Percentiles rank a stretch among this genome's conserved stretches.
phyloP scores from a whole-genome alignment of 164 flowering plant species.

The Litsea cubeba region DNA sequence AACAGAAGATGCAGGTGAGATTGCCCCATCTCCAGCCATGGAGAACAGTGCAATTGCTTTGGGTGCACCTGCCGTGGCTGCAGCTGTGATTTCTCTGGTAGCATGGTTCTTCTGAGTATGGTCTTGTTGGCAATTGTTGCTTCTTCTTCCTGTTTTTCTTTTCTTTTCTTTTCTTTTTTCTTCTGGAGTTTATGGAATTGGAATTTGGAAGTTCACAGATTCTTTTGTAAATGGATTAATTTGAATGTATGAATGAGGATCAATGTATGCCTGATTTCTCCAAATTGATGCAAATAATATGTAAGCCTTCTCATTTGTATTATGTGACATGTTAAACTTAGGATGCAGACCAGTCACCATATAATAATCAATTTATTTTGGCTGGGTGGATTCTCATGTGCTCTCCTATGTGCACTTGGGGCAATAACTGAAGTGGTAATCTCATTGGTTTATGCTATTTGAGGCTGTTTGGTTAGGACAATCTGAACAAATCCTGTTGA shows the following conservation, averaged over 20 bases:
- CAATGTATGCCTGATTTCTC: background rate
- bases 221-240: background rate
- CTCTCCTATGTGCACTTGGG: no score
- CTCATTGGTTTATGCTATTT: no score
- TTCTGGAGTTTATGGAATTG: background rate
- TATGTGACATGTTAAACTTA: background rate
- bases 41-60: slow-evolving; percentile 21
- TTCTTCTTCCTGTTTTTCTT: background rate
- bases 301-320: background rate
- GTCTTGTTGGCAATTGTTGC: background rate
- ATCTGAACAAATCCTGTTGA: no score
- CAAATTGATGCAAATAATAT: background rate
- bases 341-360: background rate
- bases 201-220: background rate
- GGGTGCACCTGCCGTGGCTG: slow-evolving; percentile 22
- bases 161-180: background rate
- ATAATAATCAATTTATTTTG: background rate
- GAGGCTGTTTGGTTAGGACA: no score
- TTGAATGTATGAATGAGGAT: background rate
- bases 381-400: no score
- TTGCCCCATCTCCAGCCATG: slow-evolving; percentile 36
- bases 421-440: no score
- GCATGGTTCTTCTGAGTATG: slow-evolving; percentile 28
- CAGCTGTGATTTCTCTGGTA: slow-evolving; percentile 22
- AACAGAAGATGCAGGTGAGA: slow-evolving; percentile 18